A percentile compares a stretch with the other conserved stretches of the same genome.
phyloP scores from a whole-genome alignment of 1,139 yeast genomes.

The Debaryomycetaceae sp. region DNA sequence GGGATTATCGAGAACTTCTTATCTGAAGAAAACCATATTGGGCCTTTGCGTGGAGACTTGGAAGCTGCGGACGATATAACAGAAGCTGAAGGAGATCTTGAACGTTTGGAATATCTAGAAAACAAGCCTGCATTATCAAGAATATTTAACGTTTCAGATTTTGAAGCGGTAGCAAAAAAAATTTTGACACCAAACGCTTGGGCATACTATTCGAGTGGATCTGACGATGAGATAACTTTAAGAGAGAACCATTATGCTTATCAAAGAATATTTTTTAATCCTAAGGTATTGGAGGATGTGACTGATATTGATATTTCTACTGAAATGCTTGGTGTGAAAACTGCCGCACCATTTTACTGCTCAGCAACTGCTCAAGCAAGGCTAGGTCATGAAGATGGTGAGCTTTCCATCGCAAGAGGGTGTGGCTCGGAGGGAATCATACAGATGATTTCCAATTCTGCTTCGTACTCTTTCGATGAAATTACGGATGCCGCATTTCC shows the following conservation, averaged over 20 bases:
- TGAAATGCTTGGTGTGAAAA: slow-evolving; percentile 45
- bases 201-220: slow-evolving; percentile 83
- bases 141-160: slow-evolving; percentile 44
- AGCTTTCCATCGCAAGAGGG: slow-evolving; percentile 47
- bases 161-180: slow-evolving; percentile 72
- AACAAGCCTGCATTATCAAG: slow-evolving; percentile 27
- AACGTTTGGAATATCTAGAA: slow-evolving; percentile 10
- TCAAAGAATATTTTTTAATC: slow-evolving; percentile 78
- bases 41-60: slow-evolving; percentile 16
- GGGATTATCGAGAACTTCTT: slow-evolving; percentile 11
- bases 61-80: slow-evolving; percentile 16
- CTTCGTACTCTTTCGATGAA: slow-evolving; percentile 56
- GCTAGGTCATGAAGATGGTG: slow-evolving; percentile 57
- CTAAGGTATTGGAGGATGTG: slow-evolving; percentile 68
- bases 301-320: slow-evolving; percentile 47
- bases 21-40: slow-evolving; percentile 10
- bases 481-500: slow-evolving; percentile 45
- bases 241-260: slow-evolving; percentile 83
- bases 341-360: slow-evolving; percentile 53
- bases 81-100: slow-evolving; percentile 5
- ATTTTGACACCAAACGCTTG: slow-evolving; percentile 69
- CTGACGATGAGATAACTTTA: slow-evolving; percentile 83
- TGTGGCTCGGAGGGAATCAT: slow-evolving; percentile 45
- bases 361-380: slow-evolving; percentile 58
- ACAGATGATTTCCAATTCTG: slow-evolving; percentile 57